Conservation (phyloP, 768 basidiomycete genomes). For the Naganishia kalamii region DNA sequence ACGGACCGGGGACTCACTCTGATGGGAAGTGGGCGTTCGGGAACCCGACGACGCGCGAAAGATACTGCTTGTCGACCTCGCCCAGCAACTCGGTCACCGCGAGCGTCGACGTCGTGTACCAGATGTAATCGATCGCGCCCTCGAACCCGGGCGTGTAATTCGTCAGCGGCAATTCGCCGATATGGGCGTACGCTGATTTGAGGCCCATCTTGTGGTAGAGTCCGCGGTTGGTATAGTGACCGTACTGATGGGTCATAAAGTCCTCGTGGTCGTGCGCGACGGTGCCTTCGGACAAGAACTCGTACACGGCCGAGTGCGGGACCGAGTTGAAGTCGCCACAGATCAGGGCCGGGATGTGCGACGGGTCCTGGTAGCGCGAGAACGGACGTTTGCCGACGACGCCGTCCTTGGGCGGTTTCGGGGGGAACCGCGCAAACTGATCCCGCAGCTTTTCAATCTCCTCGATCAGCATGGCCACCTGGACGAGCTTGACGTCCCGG, state of each 20-base stretch:
- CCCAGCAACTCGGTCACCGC: constrained; percentile 76
- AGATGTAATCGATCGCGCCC: constrained; percentile 87
- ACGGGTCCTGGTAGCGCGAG: constrained; percentile 71
- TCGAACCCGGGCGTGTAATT: constrained; percentile 84
- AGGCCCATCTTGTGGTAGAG: constrained; percentile 69
- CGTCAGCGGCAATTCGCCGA: constrained; percentile 65
- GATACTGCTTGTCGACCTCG: constrained; percentile 74
- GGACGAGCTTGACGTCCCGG: constrained; percentile 94
- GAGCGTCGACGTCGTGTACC: constrained; percentile 71
- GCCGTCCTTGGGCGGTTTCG: constrained; percentile 47
- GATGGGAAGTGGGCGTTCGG: constrained; percentile 95
- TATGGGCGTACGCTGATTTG: constrained; percentile 72
- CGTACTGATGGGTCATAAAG: constrained; percentile 86
- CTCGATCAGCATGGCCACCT: constrained; percentile 83
- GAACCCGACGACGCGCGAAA: constrained; percentile 89
- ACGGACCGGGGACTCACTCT: constrained; percentile 60
- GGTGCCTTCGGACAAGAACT: constrained; percentile 70
- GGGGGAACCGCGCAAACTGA: constrained; percentile 76
- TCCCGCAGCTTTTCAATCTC: constrained; percentile 84
- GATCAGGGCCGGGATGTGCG: constrained; percentile 82
- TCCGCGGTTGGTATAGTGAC: constrained; percentile 76
- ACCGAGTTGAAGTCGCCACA: constrained; percentile 96
- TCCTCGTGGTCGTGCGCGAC: constrained; percentile 70
- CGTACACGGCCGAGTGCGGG: constrained; percentile 80
- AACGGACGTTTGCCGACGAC: constrained; percentile 23